Conservation (phyloP, 2,329 filamentous ascomycete genomes). For the Diplodia mutila region DNA sequence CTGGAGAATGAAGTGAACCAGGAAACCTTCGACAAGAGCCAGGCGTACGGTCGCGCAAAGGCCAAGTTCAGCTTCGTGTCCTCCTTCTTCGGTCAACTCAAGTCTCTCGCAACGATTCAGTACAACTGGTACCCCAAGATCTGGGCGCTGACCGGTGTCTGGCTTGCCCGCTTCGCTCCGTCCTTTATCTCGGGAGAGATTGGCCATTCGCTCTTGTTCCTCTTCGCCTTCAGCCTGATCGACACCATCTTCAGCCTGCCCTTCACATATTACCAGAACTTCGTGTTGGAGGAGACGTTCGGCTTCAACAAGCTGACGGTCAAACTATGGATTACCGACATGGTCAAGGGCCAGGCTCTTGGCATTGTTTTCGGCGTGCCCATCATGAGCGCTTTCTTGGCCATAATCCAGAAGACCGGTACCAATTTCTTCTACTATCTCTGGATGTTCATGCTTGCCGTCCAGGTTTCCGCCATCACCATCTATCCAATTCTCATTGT, state of each 20-base stretch:
- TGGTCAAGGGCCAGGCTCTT: conserved; percentile 87
- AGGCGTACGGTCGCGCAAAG: conserved; percentile 95
- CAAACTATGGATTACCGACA: conserved; percentile 83
- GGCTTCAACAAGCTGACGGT: conserved; percentile 99
- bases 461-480: conserved; percentile 94
- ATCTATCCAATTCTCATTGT: conserved; percentile 94
- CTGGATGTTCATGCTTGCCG: conserved; percentile 85
- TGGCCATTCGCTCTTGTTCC: conserved; percentile 87
- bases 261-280: conserved; percentile 86
- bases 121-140: conserved; percentile 89
- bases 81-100: conserved; percentile 81
- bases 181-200: conserved; percentile 87
- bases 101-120: conserved; percentile 87
- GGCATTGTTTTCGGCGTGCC: conserved; percentile 80
- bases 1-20: conserved; percentile 85
- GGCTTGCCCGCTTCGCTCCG: conserved; percentile 75
- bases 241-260: conserved; percentile 81
- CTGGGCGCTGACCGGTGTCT: conserved; percentile 78
- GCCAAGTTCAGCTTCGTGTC: conserved; percentile 83
- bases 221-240: conserved; percentile 82
- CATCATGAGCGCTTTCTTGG: conserved; percentile 87
- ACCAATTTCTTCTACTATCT: conserved; percentile 97
- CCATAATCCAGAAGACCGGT: conserved; percentile 92
- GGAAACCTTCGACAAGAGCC: conserved; percentile 91
- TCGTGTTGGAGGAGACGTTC: conserved; percentile 94